These are phyloP conservation scores for Powellomyces hirtus DNA, from an alignment of 192 early-diverging fungal species.

Conservation along the genomic window DNA sequence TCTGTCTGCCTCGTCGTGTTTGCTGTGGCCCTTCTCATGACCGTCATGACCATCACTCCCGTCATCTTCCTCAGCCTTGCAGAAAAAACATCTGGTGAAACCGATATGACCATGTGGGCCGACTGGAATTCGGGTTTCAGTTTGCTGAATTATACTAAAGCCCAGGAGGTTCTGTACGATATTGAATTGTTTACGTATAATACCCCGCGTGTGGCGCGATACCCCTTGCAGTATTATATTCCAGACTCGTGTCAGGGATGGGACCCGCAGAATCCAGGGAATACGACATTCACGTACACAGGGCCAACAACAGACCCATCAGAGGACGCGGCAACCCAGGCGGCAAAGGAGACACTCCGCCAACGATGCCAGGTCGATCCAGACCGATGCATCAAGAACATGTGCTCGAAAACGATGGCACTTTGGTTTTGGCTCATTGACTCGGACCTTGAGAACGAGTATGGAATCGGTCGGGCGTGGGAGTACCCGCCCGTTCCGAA, in stretches of 20 bases:
- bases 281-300: slow-evolving; percentile 4
- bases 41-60: slow-evolving; percentile 17
- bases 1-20: slow-evolving; percentile 29
- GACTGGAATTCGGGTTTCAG: neutral
- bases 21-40: slow-evolving; percentile 22
- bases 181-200: neutral
- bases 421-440: slow-evolving; percentile 15
- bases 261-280: neutral
- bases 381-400: neutral
- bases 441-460: neutral
- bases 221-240: neutral
- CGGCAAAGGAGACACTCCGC: neutral
- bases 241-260: slow-evolving; percentile 10
- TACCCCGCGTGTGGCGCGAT: neutral
- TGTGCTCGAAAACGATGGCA: neutral
- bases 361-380: neutral
- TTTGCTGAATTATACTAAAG: slow-evolving; percentile 20
- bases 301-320: neutral
- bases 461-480: slow-evolving; percentile 14
- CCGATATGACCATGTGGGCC: slow-evolving; percentile 10
- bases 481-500: slow-evolving; percentile 4
- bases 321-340: neutral
- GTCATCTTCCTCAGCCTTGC: slow-evolving; percentile 25
- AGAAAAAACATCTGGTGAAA: slow-evolving; percentile 19
- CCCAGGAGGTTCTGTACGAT: neutral